Evolutionary conservation across 768 basidiomycete species (phyloP), one percentile per base, ranked within the genome.

Genomic region (Candolleomyces eurysporus): DNA sequence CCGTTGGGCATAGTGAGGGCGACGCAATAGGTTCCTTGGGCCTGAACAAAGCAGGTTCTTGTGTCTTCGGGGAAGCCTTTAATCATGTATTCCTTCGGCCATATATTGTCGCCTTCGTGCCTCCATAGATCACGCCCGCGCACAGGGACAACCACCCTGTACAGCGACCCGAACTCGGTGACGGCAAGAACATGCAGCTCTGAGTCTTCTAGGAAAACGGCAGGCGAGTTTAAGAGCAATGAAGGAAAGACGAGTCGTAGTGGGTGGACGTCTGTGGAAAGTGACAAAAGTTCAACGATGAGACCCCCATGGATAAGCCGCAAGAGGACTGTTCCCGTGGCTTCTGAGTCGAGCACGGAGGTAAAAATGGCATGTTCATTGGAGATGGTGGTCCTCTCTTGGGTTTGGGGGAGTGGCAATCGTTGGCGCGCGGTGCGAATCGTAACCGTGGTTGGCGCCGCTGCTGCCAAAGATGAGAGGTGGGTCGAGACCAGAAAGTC

Each of bases 231-330:
- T 30, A 91, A 72, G 54, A 94, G 72, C 42, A 82, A 69, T 10
- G 89, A 84, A 42, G 92, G 91, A 66, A 93, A 92, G 64, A 90
- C 79, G 70, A 95, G 85, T 60, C 91, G 86, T 63, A 94, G 81
- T 17, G 92, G 86, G 36, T 82, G 78, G 2, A 87, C 76, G 64
- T 84, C 77, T 1, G 82, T 80, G 5, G 90, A 84, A 49, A 93
- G 76, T n/a, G 92, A 91, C 42, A 87, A 69, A 50, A 96, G 83
- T 68, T 95, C 91, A 48, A 93, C 73, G 54, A 92, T 87, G 63
- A 86, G 74, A 26, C 88, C 89, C 49, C 82, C 85, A 63, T 94
- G 88, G 58, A 94, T 78, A 50, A 92, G 81, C 62, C 94, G 88
- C 51, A 88, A 73, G 56, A 94, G 81, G 57, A 94, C 79, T 53